Evolutionary conservation across 805 yeast genomes (phyloP), one percentile per base, ranked within the genome.

Genomic region (Candida golubevii): DNA sequence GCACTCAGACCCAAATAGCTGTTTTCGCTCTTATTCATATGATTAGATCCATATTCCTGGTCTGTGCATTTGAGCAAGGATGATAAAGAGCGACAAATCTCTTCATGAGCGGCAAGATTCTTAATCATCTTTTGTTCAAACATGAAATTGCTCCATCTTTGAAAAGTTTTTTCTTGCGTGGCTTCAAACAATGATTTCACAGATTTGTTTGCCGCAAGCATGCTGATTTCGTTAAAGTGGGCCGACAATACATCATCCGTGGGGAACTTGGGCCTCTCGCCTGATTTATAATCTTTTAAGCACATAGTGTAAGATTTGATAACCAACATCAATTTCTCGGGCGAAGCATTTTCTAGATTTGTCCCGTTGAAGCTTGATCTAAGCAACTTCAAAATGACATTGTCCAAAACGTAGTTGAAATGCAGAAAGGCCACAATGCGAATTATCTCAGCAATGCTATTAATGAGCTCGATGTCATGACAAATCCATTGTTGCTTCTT

Each of bases 361-460:
- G 67, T 47, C 0, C 85, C 83, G 55, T 76, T 80, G 55, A 82
- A 83, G 6, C 85, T 74, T 1, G 72, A 62, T 45, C 77, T 79
- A 47, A 91, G 68, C 38, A 91, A 62, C 10, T 89, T 91, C 34
- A 85, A 66, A 10, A 93, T 64, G 4, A 86, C 80, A 54, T 84
- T 85, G 53, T 90, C 97, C 51, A 91, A 66, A 0, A 87, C 78
- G 56, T 85, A 85, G 56, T 84, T 89, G 47, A 85, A 77, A 50
- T 88, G 88, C 18, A 85, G 81, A 54, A 73, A 85, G 0, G 96
- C 96, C 34, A 86, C 76, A 1, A 85, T 78, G 13, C 96, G 75
- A n/a, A 89, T 68, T 12, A 86, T 71, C 51, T 85, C 88, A 1
- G 85, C 81, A 15, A 88, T 63, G 0, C 93, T 82, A 36, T 78